phyloP scores from a whole-genome alignment of 2,329 filamentous ascomycete genomes.

The Alternaria infectoria region DNA sequence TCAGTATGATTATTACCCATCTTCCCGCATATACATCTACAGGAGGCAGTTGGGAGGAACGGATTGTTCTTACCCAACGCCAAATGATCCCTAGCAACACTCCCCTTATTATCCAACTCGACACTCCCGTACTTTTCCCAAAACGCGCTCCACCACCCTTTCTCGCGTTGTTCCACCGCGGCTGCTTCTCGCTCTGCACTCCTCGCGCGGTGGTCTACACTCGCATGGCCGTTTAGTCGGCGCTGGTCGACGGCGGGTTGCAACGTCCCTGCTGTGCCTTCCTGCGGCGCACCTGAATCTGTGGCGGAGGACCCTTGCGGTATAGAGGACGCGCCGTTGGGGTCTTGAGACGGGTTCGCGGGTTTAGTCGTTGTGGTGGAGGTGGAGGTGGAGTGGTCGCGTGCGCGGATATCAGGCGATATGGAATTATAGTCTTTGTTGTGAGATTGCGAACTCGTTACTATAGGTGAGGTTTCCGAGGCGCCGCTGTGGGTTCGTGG shows the following conservation, averaged over 20 bases:
- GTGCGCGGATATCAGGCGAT: constrained; percentile 12
- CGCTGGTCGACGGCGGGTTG: constrained; percentile 3
- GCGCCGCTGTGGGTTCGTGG: constrained; percentile 16
- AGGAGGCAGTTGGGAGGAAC: not conserved
- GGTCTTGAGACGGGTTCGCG: not conserved
- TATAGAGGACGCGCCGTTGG: not conserved
- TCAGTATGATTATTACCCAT: not conserved
- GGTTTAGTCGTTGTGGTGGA: not conserved
- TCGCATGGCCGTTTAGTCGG: not conserved
- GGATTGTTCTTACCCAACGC: constrained; percentile 66
- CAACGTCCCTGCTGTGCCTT: not conserved
- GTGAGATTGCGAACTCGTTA: constrained; percentile 5
- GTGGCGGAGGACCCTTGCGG: not conserved
- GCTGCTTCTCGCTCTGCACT: constrained; percentile 33
- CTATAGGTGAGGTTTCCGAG: constrained; percentile 40
- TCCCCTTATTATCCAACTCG: constrained; percentile 85
- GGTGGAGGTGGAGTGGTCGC: not conserved
- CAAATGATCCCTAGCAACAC: constrained; percentile 81
- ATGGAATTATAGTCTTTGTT: constrained; percentile 33
- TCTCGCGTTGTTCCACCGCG: constrained; percentile 26
- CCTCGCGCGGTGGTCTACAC: not conserved
- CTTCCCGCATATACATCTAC: not conserved
- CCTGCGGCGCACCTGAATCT: not conserved
- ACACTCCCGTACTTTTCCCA: constrained; percentile 69
- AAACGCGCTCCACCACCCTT: constrained; percentile 61